Percentiles rank a stretch among this genome's conserved stretches.
Conservation (phyloP, 2,329 filamentous ascomycete genomes). For the Venturiaceae sp. region DNA sequence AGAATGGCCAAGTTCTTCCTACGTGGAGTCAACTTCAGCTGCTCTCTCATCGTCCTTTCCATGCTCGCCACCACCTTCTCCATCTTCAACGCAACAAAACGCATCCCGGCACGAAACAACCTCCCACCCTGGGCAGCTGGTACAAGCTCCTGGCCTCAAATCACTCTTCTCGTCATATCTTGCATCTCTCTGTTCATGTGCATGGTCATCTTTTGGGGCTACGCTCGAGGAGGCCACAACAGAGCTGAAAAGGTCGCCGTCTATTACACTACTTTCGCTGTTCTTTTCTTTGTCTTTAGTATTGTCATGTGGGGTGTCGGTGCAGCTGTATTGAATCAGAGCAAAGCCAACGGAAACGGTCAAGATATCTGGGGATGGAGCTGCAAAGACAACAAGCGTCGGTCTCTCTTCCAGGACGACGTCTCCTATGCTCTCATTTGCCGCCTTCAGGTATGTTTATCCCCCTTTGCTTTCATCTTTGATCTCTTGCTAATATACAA, state of each 20-base stretch:
- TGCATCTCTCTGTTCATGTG: constrained; percentile 74
- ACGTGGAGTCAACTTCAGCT: constrained; percentile 94
- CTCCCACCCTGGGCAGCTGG: constrained; percentile 75
- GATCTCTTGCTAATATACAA: constrained; percentile 17
- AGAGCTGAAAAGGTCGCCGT: constrained; percentile 87
- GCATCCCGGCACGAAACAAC: constrained; percentile 64
- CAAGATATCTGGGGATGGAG: constrained; percentile 98
- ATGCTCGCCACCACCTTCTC: constrained; percentile 82
- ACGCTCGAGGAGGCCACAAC: constrained; percentile 79
- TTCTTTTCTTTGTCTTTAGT: constrained; percentile 88
- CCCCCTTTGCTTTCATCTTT: constrained; percentile 10
- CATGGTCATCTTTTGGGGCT: constrained; percentile 70
- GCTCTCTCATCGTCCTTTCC: constrained; percentile 85
- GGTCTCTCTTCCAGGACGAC: constrained; percentile 66
- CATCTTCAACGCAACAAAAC: constrained; percentile 84
- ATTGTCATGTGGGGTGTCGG: constrained; percentile 87
- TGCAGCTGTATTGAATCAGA: constrained; percentile 73
- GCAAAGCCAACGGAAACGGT: constrained; percentile 60
- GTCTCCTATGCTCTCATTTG: constrained; percentile 87
- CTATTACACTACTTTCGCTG: constrained; percentile 91
- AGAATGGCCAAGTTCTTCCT: constrained; percentile 90
- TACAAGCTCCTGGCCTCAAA: constrained; percentile 83
- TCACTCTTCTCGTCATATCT: constrained; percentile 68
- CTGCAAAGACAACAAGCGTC: constrained; percentile 80
- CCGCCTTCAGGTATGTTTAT: constrained; percentile 60